Evolutionary conservation across 1,139 yeast species (phyloP), one percentile per base, ranked within the genome.

Genomic region (Nadsonia commutata): DNA sequence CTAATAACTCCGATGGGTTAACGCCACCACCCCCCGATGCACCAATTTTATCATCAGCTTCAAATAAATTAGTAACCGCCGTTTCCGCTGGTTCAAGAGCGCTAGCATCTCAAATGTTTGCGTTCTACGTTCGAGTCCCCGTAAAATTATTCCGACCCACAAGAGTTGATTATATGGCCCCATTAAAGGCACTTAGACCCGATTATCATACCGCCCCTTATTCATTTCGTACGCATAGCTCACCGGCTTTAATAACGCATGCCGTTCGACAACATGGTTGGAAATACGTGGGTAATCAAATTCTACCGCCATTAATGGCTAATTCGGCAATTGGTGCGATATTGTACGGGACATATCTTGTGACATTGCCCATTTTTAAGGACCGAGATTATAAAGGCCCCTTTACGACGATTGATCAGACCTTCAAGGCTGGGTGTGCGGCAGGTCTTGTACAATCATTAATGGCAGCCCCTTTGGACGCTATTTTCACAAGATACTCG

Each of bases 391-490:
- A 45, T 18, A 33, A 48, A 44, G 37, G 43, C 40, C 27, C 46
- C 39, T 22, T 44, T 44, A 33, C 47, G 48, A 55, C 63, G 1
- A 64, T 71, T 7, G 51, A 56, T 46, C 86, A 81, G 54, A 77
- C 93, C 0, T 75, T 85, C 65, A 62, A 74, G 44, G 85, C 95
- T 0, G 97, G 97, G 0, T 77, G 79, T 47, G 52, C 83, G 0
- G 96, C 96, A 0, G 96, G 96, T 1, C 76, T 79, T 0, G 76
- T 78, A 13, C 95, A 90, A 54, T 81, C 94, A 17, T 63, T 84
- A n/a, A 90, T 86, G 1, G 95, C 95, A 1, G 94, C 96, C 1
- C 97, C 97, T 0, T 72, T 88, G 2, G 96, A 88, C 61, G 95
- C 96, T 7, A 78, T 88, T 6, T 83, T 81, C 54, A 76, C 94